These are phyloP conservation scores for Nelumbo lutea DNA, from an alignment of 164 flowering plant genomes.

Conservation along the genomic window DNA sequence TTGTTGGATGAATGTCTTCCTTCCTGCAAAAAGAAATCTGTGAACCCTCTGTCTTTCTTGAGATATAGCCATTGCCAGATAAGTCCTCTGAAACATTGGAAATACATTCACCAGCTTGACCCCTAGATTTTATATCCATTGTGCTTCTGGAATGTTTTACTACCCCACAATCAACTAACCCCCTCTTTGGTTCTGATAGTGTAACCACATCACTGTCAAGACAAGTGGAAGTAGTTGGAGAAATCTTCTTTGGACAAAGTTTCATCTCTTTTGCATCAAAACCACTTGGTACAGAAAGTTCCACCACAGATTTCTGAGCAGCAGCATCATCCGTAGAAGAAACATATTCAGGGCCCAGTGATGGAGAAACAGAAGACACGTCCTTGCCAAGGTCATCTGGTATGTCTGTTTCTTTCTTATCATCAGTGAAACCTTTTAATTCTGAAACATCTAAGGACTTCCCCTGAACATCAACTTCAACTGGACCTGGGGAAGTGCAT, in stretches of 20 bases:
- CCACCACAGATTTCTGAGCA: conserved; percentile 16
- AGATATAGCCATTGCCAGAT: conserved; percentile 14
- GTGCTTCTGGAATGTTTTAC: conserved; percentile 15
- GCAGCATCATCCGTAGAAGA: conserved; percentile 18
- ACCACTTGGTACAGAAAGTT: conserved; percentile 16
- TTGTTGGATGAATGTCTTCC: conserved; percentile 21
- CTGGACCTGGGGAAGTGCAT: conserved; percentile 4
- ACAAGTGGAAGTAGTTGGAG: not conserved
- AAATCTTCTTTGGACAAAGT: conserved; percentile 1
- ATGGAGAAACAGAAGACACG: conserved; percentile 12
- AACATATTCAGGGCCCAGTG: conserved; percentile 16
- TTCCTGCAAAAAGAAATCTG: conserved; percentile 22
- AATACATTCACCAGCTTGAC: conserved; percentile 21
- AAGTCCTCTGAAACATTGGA: conserved; percentile 17
- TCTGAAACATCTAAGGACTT: conserved; percentile 17
- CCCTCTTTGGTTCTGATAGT: conserved; percentile 24
- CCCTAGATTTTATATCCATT: conserved; percentile 7
- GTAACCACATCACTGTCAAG: conserved; percentile 7
- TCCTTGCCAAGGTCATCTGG: conserved; percentile 6
- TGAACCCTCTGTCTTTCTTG: conserved; percentile 20
- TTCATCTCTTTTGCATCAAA: conserved; percentile 22
- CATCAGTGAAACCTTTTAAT: conserved; percentile 16
- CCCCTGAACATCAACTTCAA: conserved; percentile 15
- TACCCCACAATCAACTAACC: conserved; percentile 10
- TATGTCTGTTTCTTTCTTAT: conserved; percentile 15